Conservation (phyloP, 2,329 filamentous ascomycete genomes). For the Cladophialophora immunda region DNA sequence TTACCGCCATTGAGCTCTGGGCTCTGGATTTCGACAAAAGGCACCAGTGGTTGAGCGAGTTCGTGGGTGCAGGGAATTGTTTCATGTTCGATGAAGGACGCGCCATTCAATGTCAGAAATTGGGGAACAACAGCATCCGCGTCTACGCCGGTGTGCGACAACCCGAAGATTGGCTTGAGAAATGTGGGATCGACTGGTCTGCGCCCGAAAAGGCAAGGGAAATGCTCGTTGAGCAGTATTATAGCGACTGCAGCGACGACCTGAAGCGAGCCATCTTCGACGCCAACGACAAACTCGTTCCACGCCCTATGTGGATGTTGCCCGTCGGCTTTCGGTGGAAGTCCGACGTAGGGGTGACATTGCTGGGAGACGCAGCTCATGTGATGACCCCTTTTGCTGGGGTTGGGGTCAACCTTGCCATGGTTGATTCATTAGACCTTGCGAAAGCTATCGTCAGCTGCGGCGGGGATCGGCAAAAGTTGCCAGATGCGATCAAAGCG, state of each 20-base stretch:
- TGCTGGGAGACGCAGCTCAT: slow-evolving; percentile 55
- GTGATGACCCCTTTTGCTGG: slow-evolving; percentile 38
- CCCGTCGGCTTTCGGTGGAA: slow-evolving; percentile 61
- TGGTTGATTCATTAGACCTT: slow-evolving; percentile 35
- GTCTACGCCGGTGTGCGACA: slow-evolving; percentile 50
- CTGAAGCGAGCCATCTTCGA: slow-evolving; percentile 55
- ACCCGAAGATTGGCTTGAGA: slow-evolving; percentile 51
- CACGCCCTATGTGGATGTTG: slow-evolving; percentile 62
- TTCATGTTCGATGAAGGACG: slow-evolving; percentile 57
- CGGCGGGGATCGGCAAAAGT: slow-evolving; percentile 16
- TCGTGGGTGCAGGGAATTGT: slow-evolving; percentile 59
- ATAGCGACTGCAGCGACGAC: slow-evolving; percentile 54
- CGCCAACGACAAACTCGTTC: slow-evolving; percentile 50
- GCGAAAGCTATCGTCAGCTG: slow-evolving; percentile 39
- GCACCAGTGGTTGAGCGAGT: slow-evolving; percentile 54
- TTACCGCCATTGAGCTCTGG: slow-evolving; percentile 55
- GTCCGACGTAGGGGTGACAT: slow-evolving; percentile 58
- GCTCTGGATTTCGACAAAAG: slow-evolving; percentile 53
- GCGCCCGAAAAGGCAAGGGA: slow-evolving; percentile 52
- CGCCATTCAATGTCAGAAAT: slow-evolving; percentile 54
- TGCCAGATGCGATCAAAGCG: slow-evolving; percentile 37
- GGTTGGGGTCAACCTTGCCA: slow-evolving; percentile 37
- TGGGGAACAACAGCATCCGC: slow-evolving; percentile 60
- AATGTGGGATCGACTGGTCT: slow-evolving; percentile 56
- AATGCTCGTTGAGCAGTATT: slow-evolving; percentile 50